Base-by-base conservation (phyloP, 768 basidiomycete genomes). In the Clitopilus hobsonii region DNA sequence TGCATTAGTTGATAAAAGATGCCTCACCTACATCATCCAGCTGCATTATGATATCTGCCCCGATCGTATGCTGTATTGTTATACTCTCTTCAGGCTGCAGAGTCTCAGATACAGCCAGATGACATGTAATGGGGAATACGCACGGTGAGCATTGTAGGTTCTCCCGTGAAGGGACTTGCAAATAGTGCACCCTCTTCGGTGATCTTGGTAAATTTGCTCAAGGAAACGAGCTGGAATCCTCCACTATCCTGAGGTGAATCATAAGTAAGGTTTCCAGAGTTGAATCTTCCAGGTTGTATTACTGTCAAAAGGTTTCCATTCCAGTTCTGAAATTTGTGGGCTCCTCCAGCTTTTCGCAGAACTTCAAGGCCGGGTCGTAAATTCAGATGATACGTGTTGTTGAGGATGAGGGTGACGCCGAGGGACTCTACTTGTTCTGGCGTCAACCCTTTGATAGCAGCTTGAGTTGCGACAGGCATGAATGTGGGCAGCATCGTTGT, bases 21-120 rank as follows among this genome's bases (percentile, higher is more conserved):
- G 41, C 72, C 85, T 67, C 62, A 88, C 91, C 91, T 51, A 94
- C 92, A 69, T 94, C 92, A 67, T 94, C 92, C 16, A 94, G 78
- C 66, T 92, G 93, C 94, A 96, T 95, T 57, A 96, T 92, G 56
- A 96, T 96, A 66, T 96, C 93, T 24, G 87, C 90, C 5, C 93
- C 92, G 38, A 96, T 94, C 6, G 87, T 78, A 64, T 96, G 94
- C 65, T 96, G 92, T 62, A 93, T 89, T 14, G 85, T 83, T 38
- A 95, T 94, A 62, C 89, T 91, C 74, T 94, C 89, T 71, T 96
- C 93, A 28, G 94, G 93, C 88, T 93, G 49, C 11, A 30, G n/a
- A 54, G 24, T 27, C 20, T 56, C 50, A 51, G 16, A 45, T 45
- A 10, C 47, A 36, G 10, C 29, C 16, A 14, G 24, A 56, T 38